Conservation (phyloP, 805 yeast genomes). For the Yarrowia sp. region DNA sequence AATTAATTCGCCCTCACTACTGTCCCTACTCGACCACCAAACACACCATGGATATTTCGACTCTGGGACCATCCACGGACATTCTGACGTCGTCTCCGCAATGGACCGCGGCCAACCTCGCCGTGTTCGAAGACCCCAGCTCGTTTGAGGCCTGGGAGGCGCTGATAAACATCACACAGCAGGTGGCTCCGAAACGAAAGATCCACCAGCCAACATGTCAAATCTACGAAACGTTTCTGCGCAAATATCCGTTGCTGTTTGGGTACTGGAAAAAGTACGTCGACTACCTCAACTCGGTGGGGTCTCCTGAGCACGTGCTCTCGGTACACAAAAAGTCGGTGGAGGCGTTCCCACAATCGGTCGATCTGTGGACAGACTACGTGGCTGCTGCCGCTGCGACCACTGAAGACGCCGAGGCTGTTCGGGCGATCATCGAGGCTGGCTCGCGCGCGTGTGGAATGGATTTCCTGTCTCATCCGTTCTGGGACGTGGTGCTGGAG, state of each 20-base stretch:
- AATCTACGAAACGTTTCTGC: constrained; percentile 45
- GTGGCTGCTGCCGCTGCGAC: constrained; percentile 41
- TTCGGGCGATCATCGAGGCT: constrained; percentile 51
- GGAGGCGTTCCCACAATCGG: constrained; percentile 49
- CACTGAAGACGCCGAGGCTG: constrained; percentile 33
- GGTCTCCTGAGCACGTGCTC: constrained; percentile 44
- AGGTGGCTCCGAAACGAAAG: constrained; percentile 2
- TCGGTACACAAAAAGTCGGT: constrained; percentile 46
- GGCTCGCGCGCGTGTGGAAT: constrained; percentile 65
- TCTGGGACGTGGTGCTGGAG: constrained; percentile 82
- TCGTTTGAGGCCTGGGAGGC: constrained; percentile 33
- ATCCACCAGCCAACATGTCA: constrained; percentile 12
- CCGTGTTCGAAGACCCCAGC: constrained; percentile 29
- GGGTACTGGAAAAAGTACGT: constrained; percentile 55
- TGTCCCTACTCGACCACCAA: background rate
- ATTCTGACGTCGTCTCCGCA: constrained; percentile 25
- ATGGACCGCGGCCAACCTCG: constrained; percentile 29
- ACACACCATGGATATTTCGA: constrained; percentile 17
- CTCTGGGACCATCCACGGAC: constrained; percentile 14
- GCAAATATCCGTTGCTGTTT: constrained; percentile 52
- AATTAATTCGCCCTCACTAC: constrained; percentile 1
- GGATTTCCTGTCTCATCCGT: constrained; percentile 75
- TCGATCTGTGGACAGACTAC: constrained; percentile 48
- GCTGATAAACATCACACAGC: constrained; percentile 7
- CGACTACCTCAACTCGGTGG: constrained; percentile 44